Evolutionary conservation across 73 alveolate genomes (phyloP).

Genomic region (Paramecium pentaurelia): DNA sequence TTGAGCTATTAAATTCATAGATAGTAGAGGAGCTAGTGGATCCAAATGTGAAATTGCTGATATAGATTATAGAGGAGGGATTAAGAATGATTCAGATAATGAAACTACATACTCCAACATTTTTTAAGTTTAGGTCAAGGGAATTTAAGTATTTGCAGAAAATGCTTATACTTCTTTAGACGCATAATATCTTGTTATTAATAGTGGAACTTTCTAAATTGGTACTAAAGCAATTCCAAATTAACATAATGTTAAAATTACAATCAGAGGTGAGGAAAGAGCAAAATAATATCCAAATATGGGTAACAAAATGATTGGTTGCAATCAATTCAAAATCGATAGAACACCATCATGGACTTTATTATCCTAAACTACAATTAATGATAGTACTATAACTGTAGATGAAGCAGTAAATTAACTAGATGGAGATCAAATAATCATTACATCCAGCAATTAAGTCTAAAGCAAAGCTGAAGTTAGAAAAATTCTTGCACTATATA

Average conservation of each 20-base stretch:
- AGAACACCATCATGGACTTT: constrained; percentile 79
- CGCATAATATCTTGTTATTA: constrained; percentile 72
- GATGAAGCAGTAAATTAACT: constrained; percentile 76
- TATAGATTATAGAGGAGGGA: constrained; percentile 42
- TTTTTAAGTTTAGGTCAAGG: constrained; percentile 68
- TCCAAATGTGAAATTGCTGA: constrained; percentile 52
- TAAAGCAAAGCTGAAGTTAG: constrained; percentile 72
- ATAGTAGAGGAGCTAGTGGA: constrained; percentile 32
- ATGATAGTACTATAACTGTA: background rate
- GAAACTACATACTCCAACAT: constrained; percentile 59
- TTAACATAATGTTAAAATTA: constrained; percentile 64
- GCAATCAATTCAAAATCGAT: constrained; percentile 71
- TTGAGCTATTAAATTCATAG: background rate
- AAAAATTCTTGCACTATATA: too few species aligned
- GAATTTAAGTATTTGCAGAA: constrained; percentile 67
- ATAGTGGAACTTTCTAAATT: constrained; percentile 74
- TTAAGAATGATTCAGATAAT: background rate
- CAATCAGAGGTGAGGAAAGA: constrained; percentile 73
- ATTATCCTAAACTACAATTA: constrained; percentile 63
- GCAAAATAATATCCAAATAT: constrained; percentile 72
- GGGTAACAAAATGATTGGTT: constrained; percentile 81
- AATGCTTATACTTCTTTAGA: constrained; percentile 68
- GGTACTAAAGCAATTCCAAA: constrained; percentile 81
- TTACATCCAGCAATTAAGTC: constrained; percentile 73
- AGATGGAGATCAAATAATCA: constrained; percentile 75